Evolutionary conservation across 202 grass and related monocot genomes (phyloP), one percentile per base, ranked within the genome.

Genomic region (Setaria italica): DNA sequence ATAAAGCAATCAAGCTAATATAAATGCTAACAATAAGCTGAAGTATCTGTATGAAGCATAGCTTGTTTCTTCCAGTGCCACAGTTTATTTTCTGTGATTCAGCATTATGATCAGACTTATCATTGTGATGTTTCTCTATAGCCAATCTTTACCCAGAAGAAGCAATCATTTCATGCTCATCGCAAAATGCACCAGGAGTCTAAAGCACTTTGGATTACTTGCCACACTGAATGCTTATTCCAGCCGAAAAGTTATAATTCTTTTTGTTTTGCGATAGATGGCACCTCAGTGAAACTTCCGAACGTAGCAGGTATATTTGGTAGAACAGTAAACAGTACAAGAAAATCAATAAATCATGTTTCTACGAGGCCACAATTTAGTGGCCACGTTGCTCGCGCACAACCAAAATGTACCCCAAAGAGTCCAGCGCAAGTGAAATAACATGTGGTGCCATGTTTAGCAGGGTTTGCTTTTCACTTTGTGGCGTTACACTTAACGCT

Each of bases 121-220:
- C 62, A 82, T 81, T 58, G 3, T 86, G 10, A 21, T 57, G 53
- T 58, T 80, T 17, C 45, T 66, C 65, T 66, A 10, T 16, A 67
- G 2, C 5, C 32, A 80, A 63, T 42, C 46, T 60, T 78, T 49
- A 46, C 21, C 32, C 73, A 68, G n/a, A 7, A 50, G 49, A 21
- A 69, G 6, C 5, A 55, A 9, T 3, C 39, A 60, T 43, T 72
- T 17, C 67, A 59, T 71, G 37, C 9, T 70, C 29, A 39, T n/a
- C 10, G 5, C 50, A 68, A 67, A 78, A 70, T 78, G 50, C 42
- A 60, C 25, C 17, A 17, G 16, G 13, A 71, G 42, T 14, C 20
- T 12, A 42, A 29, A 58, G 12, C 41, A 35, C 68, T 58, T 71
- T 79, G 30, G 15, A 42, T 62, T 50, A 70, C 12, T 62, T 79